phyloP scores from a whole-genome alignment of 805 yeast genomes.

The Cyberlindnera mycetangii region DNA sequence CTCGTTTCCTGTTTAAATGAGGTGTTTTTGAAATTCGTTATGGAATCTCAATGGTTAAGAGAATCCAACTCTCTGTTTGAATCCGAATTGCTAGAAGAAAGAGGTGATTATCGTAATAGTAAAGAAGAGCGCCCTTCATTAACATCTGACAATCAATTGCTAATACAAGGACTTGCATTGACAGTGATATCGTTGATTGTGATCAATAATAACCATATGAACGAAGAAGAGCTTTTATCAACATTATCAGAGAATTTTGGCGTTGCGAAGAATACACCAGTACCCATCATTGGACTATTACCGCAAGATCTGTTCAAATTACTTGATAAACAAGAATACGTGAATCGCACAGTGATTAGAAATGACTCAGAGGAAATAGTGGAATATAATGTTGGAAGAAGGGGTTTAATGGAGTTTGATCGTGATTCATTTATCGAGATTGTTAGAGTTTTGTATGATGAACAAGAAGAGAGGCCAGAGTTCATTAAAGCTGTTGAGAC shows the following conservation, averaged over 20 bases:
- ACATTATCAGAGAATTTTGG: constrained; percentile 38
- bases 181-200: constrained; percentile 24
- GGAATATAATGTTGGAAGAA: constrained; percentile 30
- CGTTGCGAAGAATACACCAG: constrained; percentile 7
- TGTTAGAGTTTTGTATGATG: constrained; percentile 24
- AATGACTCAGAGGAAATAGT: constrained; percentile 24
- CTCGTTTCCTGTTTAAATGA: constrained; percentile 17
- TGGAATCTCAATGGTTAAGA: constrained; percentile 18
- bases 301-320: constrained; percentile 24
- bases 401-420: constrained; percentile 29
- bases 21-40: constrained; percentile 14
- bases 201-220: constrained; percentile 29
- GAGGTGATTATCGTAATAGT: constrained; percentile 25
- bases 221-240: constrained; percentile 40
- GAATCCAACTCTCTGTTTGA: constrained; percentile 16
- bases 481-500: constrained; percentile 14
- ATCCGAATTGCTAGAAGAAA: constrained; percentile 24
- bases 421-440: constrained; percentile 25
- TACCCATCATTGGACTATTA: constrained; percentile 13
- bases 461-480: constrained; percentile 19
- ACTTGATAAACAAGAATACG: constrained; percentile 28
- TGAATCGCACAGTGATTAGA: constrained; percentile 22
- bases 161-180: constrained; percentile 22
- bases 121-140: constrained; percentile 19
- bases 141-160: constrained; percentile 18